Evolutionary conservation across 176 grass and related monocot genomes (phyloP), one percentile per base, ranked within the genome.

Genomic region (Dactylis glomerata): DNA sequence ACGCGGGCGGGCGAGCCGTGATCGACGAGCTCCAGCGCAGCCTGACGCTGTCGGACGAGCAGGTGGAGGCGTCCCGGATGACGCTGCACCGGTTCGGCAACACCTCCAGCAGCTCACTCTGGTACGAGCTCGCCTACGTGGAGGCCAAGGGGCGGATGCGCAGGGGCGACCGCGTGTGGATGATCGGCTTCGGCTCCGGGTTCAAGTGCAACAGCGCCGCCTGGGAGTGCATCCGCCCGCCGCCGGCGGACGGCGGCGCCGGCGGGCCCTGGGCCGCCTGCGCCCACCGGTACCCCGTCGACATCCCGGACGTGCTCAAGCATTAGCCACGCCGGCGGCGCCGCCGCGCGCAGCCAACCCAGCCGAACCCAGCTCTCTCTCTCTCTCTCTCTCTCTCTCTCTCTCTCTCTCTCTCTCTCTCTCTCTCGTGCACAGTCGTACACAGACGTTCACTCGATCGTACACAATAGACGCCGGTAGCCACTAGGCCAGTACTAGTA

Each of bases 161-260:
- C 13, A 44, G 2, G 30, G 91, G 85, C 4, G 88, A 93, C 77
- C 88, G 91, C 55, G 85, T 93, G 2, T 90, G 88, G 88, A 86
- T 89, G 85, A 90, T 93, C 42, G 88, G 88, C 2, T 89, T 95
- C 80, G 93, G 93, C 40, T 89, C 90, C 54, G 93, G 93, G 8
- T 95, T 95, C 86, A 95, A 95, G 88, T 95, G 93, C 90, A 95
- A 95, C 88, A 95, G 93, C 80, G 88, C 91, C 57, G 93, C 91
- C 5, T 95, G 93, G 93, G 89, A 91, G 88, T 95, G 93, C 88
- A 74, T 92, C 80, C 73, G 77, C 38, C 85, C 72, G 27, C 27
- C 72, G 0, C 0, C 16, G 9, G 45, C 44, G 3, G 28, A 79
- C 31, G 63, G 20, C 27, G 76, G 84, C 81, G 91, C 66, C 54